Evolutionary conservation across 257 asterid genomes (phyloP), one percentile per base, ranked within the genome.

Genomic region (Fraxinus pennsylvanica): DNA sequence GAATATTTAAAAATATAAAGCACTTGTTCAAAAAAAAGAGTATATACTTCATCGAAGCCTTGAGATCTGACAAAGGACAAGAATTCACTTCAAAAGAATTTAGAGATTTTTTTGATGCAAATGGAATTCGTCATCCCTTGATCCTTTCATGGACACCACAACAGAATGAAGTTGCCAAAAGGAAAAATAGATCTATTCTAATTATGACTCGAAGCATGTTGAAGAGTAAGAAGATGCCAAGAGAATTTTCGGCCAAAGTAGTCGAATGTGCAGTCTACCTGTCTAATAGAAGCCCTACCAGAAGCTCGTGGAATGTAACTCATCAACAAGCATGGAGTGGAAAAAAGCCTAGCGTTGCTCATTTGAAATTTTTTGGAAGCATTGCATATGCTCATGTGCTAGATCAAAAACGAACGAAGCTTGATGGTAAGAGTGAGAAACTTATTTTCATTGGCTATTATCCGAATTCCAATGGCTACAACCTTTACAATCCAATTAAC

Each of bases 81-180:
- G 50, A 74, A 35, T 74, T 74, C 69, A 74, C 79, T n/a, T 76
- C 36, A 1, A 76, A 67, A 0, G 50, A 76, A 47, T 45, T 77
- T 21, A 35, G 33, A 15, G 17, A 45, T 0, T 77, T 68, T 68
- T 77, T 59, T 47, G 29, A 5, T 38, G 14, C 39, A 1, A 10
- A 65, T 76, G 63, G 63, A 6, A 41, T 66, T 76, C 19, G 30
- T 38, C 21, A 10, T 38, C 36, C 61, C 5, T 4, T 71, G 15
- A 76, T 65, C 2, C 30, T 41, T 39, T 27, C 65, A 6, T 3
- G 73, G 65, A 61, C 14, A 32, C 35, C 35, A 3, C 0, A 32
- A 32, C 35, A 32, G 0, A 32, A 32, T 32, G 35, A 4, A 32
- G 65, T 76, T 5, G 79, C 2, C 7, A 32, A 32, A 76, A 35